phyloP scores from a whole-genome alignment of 441 rosid species.

The Theobroma grandiflorum region DNA sequence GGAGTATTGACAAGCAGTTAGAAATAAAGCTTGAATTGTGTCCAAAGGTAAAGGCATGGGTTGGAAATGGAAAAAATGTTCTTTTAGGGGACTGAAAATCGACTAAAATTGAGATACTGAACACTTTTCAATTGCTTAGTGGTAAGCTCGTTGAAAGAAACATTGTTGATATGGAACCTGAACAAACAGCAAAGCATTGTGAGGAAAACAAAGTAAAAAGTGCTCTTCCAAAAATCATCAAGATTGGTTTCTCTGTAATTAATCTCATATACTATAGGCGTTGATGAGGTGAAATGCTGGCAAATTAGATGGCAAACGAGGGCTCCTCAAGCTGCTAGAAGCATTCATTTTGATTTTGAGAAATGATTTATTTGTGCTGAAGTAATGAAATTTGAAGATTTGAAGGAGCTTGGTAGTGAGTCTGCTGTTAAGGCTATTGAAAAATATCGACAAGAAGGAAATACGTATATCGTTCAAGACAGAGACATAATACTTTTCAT shows the following conservation, averaged over 20 bases:
- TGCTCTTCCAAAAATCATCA: slow-evolving; percentile 95
- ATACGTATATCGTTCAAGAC: slow-evolving; percentile 92
- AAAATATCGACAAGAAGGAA: slow-evolving; percentile 93
- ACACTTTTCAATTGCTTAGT: slow-evolving; percentile 94
- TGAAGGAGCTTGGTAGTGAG: slow-evolving; percentile 92
- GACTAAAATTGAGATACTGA: slow-evolving; percentile 92
- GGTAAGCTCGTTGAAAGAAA: slow-evolving; percentile 96
- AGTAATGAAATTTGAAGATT: slow-evolving; percentile 98
- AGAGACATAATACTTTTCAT: slow-evolving; percentile 95
- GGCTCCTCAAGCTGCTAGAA: slow-evolving; percentile 99
- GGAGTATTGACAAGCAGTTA: slow-evolving; percentile 97
- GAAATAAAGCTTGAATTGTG: slow-evolving; percentile 87
- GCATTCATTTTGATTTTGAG: slow-evolving; percentile 96
- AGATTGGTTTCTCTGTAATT: slow-evolving; percentile 95
- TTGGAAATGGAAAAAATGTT: slow-evolving; percentile 87
- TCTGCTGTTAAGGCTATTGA: slow-evolving; percentile 87
- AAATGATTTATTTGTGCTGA: slow-evolving; percentile 98
- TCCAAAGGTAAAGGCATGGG: slow-evolving; percentile 85
- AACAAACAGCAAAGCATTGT: slow-evolving; percentile 84
- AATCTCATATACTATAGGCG: slow-evolving; percentile 96
- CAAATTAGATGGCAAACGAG: slow-evolving; percentile 91
- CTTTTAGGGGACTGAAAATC: slow-evolving; percentile 98
- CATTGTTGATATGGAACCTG: slow-evolving; percentile 81
- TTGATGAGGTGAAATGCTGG: slow-evolving; percentile 99
- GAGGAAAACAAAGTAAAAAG: slow-evolving; percentile 98